phyloP scores from a whole-genome alignment of 2,329 filamentous ascomycete species.

The Fusarium mexicanum region DNA sequence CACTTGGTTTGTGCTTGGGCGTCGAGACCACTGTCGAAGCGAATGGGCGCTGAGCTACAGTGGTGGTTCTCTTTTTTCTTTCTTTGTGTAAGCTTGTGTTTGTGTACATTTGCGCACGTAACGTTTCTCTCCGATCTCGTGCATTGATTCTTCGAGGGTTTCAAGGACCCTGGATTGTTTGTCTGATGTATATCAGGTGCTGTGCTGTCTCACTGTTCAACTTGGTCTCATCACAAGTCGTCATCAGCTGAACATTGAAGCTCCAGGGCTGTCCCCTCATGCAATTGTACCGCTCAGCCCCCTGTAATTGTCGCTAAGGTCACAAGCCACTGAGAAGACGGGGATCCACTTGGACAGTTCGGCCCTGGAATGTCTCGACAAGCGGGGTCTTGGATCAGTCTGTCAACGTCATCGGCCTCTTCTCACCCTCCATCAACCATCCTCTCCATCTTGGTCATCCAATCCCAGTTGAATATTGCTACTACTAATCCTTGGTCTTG shows the following conservation, averaged over 20 bases:
- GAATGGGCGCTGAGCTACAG: background rate
- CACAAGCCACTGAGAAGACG: slow-evolving; percentile 28
- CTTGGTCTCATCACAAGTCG: slow-evolving; percentile 33
- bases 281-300: slow-evolving; percentile 20
- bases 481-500: slow-evolving; percentile 20
- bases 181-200: slow-evolving; percentile 16
- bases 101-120: slow-evolving; percentile 3
- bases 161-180: background rate
- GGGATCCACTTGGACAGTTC: slow-evolving; percentile 24
- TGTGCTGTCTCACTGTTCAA: slow-evolving; percentile 10
- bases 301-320: slow-evolving; percentile 28
- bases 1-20: slow-evolving; percentile 41
- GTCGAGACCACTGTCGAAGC: slow-evolving; percentile 19
- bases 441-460: slow-evolving; percentile 19
- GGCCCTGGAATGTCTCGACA: slow-evolving; percentile 33
- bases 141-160: background rate
- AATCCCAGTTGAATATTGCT: slow-evolving; percentile 20
- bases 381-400: slow-evolving; percentile 35
- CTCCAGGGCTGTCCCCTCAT: slow-evolving; percentile 4
- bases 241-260: slow-evolving; percentile 34
- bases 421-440: slow-evolving; percentile 31
- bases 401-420: slow-evolving; percentile 43
- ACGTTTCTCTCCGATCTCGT: slow-evolving; percentile 13
- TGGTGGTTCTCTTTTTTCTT: slow-evolving; percentile 1
- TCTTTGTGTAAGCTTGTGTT: slow-evolving; percentile 6